phyloP scores from a whole-genome alignment of 192 early-diverging fungal species.

The Backusella tarrabulga region DNA sequence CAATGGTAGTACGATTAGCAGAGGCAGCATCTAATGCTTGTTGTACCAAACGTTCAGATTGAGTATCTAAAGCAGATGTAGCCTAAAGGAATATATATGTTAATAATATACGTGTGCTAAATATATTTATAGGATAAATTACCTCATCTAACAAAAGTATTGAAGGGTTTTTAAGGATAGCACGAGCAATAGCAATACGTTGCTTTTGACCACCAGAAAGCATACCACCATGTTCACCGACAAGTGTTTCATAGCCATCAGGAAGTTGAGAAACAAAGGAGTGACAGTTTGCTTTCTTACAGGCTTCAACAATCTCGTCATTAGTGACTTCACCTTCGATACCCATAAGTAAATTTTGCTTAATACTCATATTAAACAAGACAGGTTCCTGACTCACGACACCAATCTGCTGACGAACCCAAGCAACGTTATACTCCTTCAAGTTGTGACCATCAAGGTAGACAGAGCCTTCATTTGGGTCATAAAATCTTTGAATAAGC shows the following conservation, averaged over 20 bases:
- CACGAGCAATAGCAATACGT: slow-evolving; percentile 94
- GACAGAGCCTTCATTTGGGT: slow-evolving; percentile 54
- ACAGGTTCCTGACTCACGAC: slow-evolving; percentile 92
- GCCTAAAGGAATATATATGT: slow-evolving; percentile 36
- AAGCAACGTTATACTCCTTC: slow-evolving; percentile 75
- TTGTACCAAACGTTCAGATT: slow-evolving; percentile 78
- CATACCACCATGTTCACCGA: slow-evolving; percentile 77
- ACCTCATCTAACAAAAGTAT: slow-evolving; percentile 84
- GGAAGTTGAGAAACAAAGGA: slow-evolving; percentile 85
- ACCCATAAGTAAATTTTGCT: slow-evolving; percentile 82
- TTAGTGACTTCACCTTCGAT: slow-evolving; percentile 54
- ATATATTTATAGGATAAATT: background rate
- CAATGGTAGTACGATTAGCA: slow-evolving; percentile 82
- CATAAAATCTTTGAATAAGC: slow-evolving; percentile 88
- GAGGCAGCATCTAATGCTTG: slow-evolving; percentile 77
- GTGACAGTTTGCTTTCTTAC: slow-evolving; percentile 71
- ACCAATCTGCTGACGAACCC: slow-evolving; percentile 84
- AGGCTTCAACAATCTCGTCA: slow-evolving; percentile 70
- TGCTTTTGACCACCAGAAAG: slow-evolving; percentile 93
- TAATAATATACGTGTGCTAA: too few relatives aligned
- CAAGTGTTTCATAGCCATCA: slow-evolving; percentile 75
- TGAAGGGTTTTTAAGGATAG: slow-evolving; percentile 82
- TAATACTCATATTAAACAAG: slow-evolving; percentile 74
- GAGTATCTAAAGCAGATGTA: slow-evolving; percentile 83
- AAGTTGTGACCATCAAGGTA: slow-evolving; percentile 75